A percentile compares a stretch with the other conserved stretches of the same genome.
Evolutionary conservation across 306 rosid species (phyloP).

Genomic region (Cicer arietinum): DNA sequence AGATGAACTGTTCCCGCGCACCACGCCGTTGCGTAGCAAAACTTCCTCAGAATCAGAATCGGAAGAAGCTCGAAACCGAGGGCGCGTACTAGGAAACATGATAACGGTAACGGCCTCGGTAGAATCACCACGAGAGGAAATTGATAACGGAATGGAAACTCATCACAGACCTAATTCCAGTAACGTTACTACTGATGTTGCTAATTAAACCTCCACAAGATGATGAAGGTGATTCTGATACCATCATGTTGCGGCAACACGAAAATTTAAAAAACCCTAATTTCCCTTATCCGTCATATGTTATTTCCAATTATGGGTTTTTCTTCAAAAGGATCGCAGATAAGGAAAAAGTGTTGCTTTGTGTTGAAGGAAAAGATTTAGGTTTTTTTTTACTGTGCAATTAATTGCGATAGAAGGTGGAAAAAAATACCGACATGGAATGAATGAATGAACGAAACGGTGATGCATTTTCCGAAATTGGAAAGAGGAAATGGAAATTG

Average conservation of each 20-base stretch:
- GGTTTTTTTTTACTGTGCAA: not conserved
- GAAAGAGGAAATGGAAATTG: not conserved
- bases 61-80: conserved; percentile 35
- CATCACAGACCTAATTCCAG: conserved; percentile 46
- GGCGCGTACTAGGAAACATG: conserved; percentile 47
- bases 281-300: not conserved
- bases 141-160: conserved; percentile 56
- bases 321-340: not conserved
- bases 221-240: conserved; percentile 38
- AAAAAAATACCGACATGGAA: not conserved
- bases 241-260: conserved; percentile 44
- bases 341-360: not conserved
- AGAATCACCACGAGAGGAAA: conserved; percentile 53
- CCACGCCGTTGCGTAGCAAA: conserved; percentile 66
- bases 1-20: conserved; percentile 44
- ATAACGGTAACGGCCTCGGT: conserved; percentile 38
- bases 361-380: not conserved
- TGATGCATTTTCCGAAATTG: not conserved
- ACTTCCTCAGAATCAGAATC: conserved; percentile 54
- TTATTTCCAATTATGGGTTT: not conserved
- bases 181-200: not conserved
- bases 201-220: conserved; percentile 18
- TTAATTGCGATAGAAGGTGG: not conserved
- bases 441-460: conserved; percentile 25
- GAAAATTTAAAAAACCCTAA: conserved; percentile 44